Conservation (phyloP, 345 rosid genomes). For the Rhodamnia argentea region DNA sequence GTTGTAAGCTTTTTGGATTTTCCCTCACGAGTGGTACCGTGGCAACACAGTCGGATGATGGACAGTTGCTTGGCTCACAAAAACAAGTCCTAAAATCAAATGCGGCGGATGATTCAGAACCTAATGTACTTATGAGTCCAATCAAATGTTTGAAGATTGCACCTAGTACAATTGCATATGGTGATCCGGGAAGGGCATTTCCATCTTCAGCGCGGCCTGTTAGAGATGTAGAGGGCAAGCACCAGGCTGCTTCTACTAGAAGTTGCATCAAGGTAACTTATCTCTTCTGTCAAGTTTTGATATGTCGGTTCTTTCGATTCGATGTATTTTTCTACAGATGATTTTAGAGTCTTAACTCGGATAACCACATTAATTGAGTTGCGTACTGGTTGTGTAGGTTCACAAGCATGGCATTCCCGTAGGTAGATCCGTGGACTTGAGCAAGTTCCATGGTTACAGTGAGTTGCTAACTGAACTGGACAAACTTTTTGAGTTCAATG, state of each 20-base stretch:
- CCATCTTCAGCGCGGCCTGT: conserved; percentile 4
- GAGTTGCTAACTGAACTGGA: conserved; percentile 43
- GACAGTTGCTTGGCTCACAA: not conserved
- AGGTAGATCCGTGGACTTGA: conserved; percentile 47
- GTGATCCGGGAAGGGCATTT: conserved; percentile 16
- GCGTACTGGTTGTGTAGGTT: conserved; percentile 16
- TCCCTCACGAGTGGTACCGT: conserved; percentile 18
- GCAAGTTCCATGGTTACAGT: conserved; percentile 29
- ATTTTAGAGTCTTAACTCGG: not conserved
- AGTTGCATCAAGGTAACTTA: conserved; percentile 37
- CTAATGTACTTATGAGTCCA: conserved; percentile 14
- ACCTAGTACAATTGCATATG: not conserved
- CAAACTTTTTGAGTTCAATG: conserved; percentile 37
- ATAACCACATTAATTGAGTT: not conserved
- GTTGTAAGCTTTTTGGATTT: conserved; percentile 43
- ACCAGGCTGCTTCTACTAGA: conserved; percentile 24
- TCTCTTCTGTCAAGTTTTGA: not conserved
- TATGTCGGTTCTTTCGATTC: not conserved
- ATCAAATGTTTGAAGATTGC: not conserved
- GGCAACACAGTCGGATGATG: conserved; percentile 3
- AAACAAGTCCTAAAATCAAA: not conserved
- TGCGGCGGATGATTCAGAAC: not conserved
- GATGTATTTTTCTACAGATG: not conserved
- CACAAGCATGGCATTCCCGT: conserved; percentile 47
- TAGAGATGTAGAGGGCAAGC: conserved; percentile 18